These are phyloP conservation scores for Cladosporium sp. DNA, from an alignment of 2,329 filamentous ascomycete genomes.

Conservation along the genomic window DNA sequence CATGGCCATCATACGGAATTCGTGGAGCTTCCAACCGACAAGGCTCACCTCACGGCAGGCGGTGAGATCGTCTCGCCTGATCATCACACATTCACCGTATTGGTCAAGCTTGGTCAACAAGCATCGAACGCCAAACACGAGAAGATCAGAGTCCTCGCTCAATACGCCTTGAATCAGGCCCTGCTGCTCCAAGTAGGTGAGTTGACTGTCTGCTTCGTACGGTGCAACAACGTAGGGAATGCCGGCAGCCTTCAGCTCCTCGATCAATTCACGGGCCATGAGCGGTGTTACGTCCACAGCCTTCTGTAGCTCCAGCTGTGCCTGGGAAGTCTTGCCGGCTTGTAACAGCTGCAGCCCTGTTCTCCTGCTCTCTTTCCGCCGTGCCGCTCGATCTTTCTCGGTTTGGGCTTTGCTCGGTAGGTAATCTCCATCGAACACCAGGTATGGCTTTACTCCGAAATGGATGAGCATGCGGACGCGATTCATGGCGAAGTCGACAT, in stretches of 20 bases:
- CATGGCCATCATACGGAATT: slow-evolving; percentile 94
- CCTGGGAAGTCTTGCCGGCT: slow-evolving; percentile 73
- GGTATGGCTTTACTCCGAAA: slow-evolving; percentile 87
- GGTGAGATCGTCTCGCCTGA: slow-evolving; percentile 83
- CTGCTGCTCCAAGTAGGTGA: slow-evolving; percentile 84
- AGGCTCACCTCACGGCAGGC: slow-evolving; percentile 82
- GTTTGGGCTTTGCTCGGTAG: slow-evolving; percentile 89
- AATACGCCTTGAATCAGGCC: slow-evolving; percentile 82
- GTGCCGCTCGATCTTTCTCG: slow-evolving; percentile 68
- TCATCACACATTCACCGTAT: slow-evolving; percentile 86
- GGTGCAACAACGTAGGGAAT: slow-evolving; percentile 90
- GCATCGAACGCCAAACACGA: slow-evolving; percentile 89
- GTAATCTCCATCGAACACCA: slow-evolving; percentile 94
- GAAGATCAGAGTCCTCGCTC: slow-evolving; percentile 90
- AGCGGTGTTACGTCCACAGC: slow-evolving; percentile 91
- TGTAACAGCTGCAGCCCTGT: slow-evolving; percentile 71
- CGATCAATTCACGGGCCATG: slow-evolving; percentile 88
- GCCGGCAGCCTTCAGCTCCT: slow-evolving; percentile 74
- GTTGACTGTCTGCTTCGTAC: slow-evolving; percentile 95
- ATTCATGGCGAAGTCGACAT: slow-evolving; percentile 79
- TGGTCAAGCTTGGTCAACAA: slow-evolving; percentile 91
- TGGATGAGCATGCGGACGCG: slow-evolving; percentile 90
- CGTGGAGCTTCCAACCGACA: slow-evolving; percentile 82
- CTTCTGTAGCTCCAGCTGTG: slow-evolving; percentile 84
- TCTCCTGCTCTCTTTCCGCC: slow-evolving; percentile 69